These are phyloP conservation scores for Russula virescens DNA, from an alignment of 768 basidiomycete genomes.

Conservation along the genomic window DNA sequence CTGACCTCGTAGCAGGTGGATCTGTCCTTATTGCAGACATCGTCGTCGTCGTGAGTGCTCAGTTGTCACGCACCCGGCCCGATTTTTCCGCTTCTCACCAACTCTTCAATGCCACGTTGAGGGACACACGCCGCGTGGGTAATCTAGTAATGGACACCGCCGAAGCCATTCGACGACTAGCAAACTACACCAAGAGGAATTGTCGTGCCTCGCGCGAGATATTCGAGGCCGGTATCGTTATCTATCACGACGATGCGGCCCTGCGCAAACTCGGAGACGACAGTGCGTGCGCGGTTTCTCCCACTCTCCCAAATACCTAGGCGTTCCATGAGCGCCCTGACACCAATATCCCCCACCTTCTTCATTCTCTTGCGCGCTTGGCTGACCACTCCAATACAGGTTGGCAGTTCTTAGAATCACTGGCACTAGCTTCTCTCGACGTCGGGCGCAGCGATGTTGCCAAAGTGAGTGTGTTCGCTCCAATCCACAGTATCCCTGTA, in stretches of 20 bases:
- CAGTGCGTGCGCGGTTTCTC: constrained; percentile 24
- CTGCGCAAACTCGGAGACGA: constrained; percentile 32
- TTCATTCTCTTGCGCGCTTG: not conserved
- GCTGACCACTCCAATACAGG: constrained; percentile 36
- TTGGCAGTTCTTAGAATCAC: constrained; percentile 78
- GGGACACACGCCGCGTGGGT: not conserved
- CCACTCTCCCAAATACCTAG: not conserved
- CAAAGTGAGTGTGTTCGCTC: constrained; percentile 46
- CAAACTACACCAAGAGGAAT: constrained; percentile 31
- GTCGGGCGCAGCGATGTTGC: constrained; percentile 66
- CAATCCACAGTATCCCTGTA: not conserved
- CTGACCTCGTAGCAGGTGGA: constrained; percentile 1
- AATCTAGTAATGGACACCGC: constrained; percentile 29
- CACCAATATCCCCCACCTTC: no score
- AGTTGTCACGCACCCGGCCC: not conserved
- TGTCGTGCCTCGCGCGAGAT: constrained; percentile 33
- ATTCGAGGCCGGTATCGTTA: constrained; percentile 30
- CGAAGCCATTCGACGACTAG: constrained; percentile 33
- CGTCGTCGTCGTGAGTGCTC: not conserved
- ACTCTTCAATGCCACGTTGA: not conserved
- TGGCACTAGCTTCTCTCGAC: constrained; percentile 73
- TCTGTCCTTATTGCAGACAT: not conserved
- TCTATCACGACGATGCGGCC: constrained; percentile 31
- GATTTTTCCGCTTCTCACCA: not conserved
- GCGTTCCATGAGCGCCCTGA: not conserved